A percentile compares a stretch with the other conserved stretches of the same genome.
These are phyloP conservation scores for Cystobasidium pallidum DNA, from an alignment of 1,284 basidiomycete species.

Conservation along the genomic window DNA sequence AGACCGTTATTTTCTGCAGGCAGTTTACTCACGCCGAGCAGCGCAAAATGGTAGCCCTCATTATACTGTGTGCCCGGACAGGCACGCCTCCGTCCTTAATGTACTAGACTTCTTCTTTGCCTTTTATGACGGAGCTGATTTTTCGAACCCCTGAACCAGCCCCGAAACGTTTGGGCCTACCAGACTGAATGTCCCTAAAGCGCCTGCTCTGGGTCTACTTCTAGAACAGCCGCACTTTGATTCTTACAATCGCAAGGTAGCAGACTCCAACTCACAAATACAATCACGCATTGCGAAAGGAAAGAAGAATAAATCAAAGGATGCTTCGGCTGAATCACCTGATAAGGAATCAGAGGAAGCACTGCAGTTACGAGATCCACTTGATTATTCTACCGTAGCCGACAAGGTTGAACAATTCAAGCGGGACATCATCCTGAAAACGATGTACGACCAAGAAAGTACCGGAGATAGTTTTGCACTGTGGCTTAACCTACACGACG, in stretches of 20 bases:
- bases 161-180: constrained; percentile 65
- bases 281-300: constrained; percentile 18
- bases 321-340: neutral
- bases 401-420: constrained; percentile 78
- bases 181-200: constrained; percentile 89
- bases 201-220: constrained; percentile 92
- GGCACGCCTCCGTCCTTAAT: constrained; percentile 73
- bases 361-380: constrained; percentile 56
- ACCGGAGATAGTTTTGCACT: constrained; percentile 56
- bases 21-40: constrained; percentile 55
- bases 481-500: constrained; percentile 57
- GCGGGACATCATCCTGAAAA: constrained; percentile 76
- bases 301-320: constrained; percentile 30
- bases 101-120: neutral
- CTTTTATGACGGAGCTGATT: neutral
- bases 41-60: constrained; percentile 95
- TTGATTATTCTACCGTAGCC: constrained; percentile 66
- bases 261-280: constrained; percentile 63
- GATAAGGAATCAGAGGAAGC: constrained; percentile 9
- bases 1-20: no score
- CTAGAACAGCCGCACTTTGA: constrained; percentile 88
- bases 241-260: constrained; percentile 72
- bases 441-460: constrained; percentile 81
- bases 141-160: constrained; percentile 62
- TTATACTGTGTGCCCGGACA: constrained; percentile 78